Percentiles rank a stretch among this genome's conserved stretches.
Evolutionary conservation across 106 monocot genomes (phyloP).

Genomic region (Dioscorea alata): DNA sequence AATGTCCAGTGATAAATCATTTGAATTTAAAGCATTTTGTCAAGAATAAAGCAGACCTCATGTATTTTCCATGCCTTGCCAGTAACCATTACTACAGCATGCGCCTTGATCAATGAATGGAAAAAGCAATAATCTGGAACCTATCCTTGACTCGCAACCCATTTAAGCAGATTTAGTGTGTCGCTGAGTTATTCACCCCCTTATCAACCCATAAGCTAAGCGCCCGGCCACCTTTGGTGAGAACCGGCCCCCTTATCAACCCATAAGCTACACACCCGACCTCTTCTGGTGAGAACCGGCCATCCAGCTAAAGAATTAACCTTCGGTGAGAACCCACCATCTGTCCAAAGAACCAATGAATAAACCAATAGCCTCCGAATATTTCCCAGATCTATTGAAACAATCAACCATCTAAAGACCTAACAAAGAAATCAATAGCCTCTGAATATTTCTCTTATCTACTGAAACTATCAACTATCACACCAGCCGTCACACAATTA

Average conservation of each 20-base stretch:
- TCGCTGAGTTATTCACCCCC: conserved; percentile 13
- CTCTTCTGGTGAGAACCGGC: background rate
- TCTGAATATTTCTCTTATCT: conserved; percentile 24
- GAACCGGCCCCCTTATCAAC: conserved; percentile 20
- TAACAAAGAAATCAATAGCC: background rate
- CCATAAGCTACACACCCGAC: conserved; percentile 34
- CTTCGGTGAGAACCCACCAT: no score
- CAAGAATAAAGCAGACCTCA: conserved; percentile 13
- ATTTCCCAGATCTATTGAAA: no score
- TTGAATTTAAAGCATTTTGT: conserved; percentile 18
- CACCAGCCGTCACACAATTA: conserved; percentile 34
- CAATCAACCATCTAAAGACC: no score
- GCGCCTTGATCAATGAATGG: conserved; percentile 28
- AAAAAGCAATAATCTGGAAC: conserved; percentile 19
- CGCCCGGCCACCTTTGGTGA: conserved; percentile 25
- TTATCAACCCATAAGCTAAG: conserved; percentile 33
- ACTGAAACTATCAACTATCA: conserved; percentile 41
- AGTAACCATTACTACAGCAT: conserved; percentile 23
- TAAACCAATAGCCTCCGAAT: conserved; percentile 20
- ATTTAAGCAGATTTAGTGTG: conserved; percentile 19
- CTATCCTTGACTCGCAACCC: conserved; percentile 21
- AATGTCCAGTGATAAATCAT: no score
- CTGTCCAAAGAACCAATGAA: conserved; percentile 19
- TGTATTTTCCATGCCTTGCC: conserved; percentile 13
- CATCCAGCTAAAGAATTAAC: no score